These are phyloP conservation scores for Raffaelea arxii DNA, from an alignment of 2,329 filamentous ascomycete genomes.

Conservation along the genomic window DNA sequence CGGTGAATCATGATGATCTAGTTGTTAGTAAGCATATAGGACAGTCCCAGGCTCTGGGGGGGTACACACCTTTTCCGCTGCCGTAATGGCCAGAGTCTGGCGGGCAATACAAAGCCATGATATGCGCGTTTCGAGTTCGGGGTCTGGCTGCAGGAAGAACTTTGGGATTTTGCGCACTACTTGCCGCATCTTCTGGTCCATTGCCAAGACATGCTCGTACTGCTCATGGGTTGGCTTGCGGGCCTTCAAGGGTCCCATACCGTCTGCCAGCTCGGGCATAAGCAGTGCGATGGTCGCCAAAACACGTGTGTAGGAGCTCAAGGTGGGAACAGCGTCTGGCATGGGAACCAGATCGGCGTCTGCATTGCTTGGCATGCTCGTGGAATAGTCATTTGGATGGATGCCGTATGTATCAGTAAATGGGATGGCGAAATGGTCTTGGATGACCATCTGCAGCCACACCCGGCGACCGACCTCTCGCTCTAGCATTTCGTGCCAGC, in stretches of 20 bases:
- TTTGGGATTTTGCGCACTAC: slow-evolving; percentile 21
- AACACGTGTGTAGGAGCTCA: slow-evolving; percentile 17
- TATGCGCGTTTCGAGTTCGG: slow-evolving; percentile 14
- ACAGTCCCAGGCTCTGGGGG: not conserved
- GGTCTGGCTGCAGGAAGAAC: slow-evolving; percentile 19
- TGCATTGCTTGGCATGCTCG: slow-evolving; percentile 20
- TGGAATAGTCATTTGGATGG: slow-evolving; percentile 22
- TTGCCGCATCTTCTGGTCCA: slow-evolving; percentile 22
- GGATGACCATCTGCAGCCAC: slow-evolving; percentile 27
- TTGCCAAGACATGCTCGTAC: slow-evolving; percentile 22
- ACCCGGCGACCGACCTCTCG: slow-evolving; percentile 23
- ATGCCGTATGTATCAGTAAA: slow-evolving; percentile 28
- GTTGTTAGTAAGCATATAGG: not conserved
- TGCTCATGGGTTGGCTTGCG: slow-evolving; percentile 19
- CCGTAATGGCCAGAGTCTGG: slow-evolving; percentile 25
- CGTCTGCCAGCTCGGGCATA: slow-evolving; percentile 21
- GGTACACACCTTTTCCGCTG: slow-evolving; percentile 22
- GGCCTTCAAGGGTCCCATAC: slow-evolving; percentile 20
- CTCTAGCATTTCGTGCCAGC: slow-evolving; percentile 11
- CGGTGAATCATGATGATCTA: slow-evolving; percentile 28
- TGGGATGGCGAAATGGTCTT: slow-evolving; percentile 25
- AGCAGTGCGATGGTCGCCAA: slow-evolving; percentile 20
- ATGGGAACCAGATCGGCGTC: slow-evolving; percentile 17
- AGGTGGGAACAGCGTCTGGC: slow-evolving; percentile 10
- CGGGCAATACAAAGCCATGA: slow-evolving; percentile 24